These are phyloP conservation scores for Neurospora discreta DNA, from an alignment of 495 filamentous ascomycete species.

Conservation along the genomic window DNA sequence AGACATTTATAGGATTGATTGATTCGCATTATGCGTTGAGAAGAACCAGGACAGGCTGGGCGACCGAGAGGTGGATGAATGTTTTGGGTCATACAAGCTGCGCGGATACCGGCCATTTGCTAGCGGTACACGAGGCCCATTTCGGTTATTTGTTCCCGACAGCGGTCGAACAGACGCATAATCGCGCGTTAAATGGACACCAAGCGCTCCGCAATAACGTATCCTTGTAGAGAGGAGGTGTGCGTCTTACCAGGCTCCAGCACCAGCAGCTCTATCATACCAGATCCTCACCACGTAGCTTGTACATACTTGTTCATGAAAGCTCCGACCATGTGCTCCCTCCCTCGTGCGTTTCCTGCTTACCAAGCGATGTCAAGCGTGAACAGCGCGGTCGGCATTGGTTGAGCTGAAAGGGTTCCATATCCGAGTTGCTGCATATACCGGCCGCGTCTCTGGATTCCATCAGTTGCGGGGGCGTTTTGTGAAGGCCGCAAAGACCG, in stretches of 20 bases:
- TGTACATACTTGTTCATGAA: background rate
- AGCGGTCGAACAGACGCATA: background rate
- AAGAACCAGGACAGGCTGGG: background rate
- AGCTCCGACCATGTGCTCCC: background rate
- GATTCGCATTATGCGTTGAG: background rate
- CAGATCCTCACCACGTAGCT: background rate
- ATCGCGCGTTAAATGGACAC: background rate
- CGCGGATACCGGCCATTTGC: background rate
- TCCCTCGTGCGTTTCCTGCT: background rate
- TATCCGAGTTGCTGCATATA: background rate
- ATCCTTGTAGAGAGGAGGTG: background rate
- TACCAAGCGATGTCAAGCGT: background rate
- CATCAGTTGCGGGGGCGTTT: background rate
- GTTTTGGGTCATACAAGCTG: background rate
- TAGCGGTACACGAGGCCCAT: background rate
- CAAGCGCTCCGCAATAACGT: background rate
- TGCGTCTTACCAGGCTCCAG: background rate
- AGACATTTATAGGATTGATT: background rate
- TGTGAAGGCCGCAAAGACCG: background rate
- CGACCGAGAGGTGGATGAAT: background rate
- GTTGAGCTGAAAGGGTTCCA: background rate
- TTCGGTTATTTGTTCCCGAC: background rate
- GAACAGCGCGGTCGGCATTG: background rate
- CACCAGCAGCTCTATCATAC: background rate
- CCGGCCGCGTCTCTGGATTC: background rate